These are phyloP conservation scores for Claviceps fusiformis DNA, from an alignment of 2,329 filamentous ascomycete genomes.

Conservation along the genomic window DNA sequence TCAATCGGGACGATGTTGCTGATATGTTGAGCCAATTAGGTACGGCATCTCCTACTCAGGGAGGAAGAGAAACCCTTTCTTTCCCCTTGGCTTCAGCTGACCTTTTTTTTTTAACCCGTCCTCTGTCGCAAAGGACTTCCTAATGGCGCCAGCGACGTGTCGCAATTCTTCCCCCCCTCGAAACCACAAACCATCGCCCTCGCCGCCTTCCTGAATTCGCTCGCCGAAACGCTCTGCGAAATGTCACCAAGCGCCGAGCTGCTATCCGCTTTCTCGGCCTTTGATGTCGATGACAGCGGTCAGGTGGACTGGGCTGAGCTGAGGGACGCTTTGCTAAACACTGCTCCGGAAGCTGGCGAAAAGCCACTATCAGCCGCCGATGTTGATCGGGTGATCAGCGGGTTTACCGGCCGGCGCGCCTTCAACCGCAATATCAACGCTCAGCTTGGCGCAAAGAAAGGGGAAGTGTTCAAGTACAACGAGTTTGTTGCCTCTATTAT, in stretches of 20 bases:
- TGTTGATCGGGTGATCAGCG: slow-evolving; percentile 74
- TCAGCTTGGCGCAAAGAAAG: slow-evolving; percentile 46
- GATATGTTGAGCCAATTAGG: slow-evolving; percentile 81
- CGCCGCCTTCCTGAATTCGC: slow-evolving; percentile 69
- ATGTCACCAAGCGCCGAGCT: slow-evolving; percentile 71
- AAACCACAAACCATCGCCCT: slow-evolving; percentile 63
- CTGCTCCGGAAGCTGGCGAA: slow-evolving; percentile 61
- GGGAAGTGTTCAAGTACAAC: slow-evolving; percentile 85
- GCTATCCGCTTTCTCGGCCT: slow-evolving; percentile 80
- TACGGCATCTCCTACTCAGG: slow-evolving; percentile 19
- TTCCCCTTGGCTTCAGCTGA: not conserved
- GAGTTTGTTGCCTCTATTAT: slow-evolving; percentile 71
- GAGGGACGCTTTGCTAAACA: slow-evolving; percentile 69
- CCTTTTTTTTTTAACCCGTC: not conserved
- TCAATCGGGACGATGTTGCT: slow-evolving; percentile 70
- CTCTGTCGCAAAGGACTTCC: slow-evolving; percentile 48
- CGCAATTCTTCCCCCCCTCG: slow-evolving; percentile 68
- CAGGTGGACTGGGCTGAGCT: slow-evolving; percentile 78
- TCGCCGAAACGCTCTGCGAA: slow-evolving; percentile 60
- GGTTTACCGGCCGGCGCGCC: slow-evolving; percentile 71
- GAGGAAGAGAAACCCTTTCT: not conserved
- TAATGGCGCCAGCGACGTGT: slow-evolving; percentile 54
- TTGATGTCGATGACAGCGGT: slow-evolving; percentile 90
- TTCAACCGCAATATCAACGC: slow-evolving; percentile 53
- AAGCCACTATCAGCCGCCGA: slow-evolving; percentile 53